Evolutionary conservation across 257 asterid species (phyloP).

Genomic region (Lycium ferocissimum): DNA sequence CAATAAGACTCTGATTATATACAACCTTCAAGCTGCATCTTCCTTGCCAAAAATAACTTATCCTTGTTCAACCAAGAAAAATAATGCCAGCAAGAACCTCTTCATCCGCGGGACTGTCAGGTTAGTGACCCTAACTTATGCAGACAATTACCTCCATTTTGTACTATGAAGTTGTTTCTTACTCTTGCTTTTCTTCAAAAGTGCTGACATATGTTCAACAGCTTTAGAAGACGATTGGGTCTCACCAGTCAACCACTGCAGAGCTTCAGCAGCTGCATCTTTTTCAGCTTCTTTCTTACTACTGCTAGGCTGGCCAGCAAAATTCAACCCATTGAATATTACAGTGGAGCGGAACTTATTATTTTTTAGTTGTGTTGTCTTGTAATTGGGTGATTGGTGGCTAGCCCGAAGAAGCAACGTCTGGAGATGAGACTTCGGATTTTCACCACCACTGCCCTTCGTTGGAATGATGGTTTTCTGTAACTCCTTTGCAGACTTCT

Average conservation of each 20-base stretch:
- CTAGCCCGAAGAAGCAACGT: constrained; percentile 80
- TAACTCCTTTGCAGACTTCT: constrained; percentile 45
- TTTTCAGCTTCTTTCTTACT: constrained; percentile 95
- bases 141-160: constrained; percentile 64
- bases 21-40: constrained; percentile 24
- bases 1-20: constrained; percentile 14
- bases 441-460: constrained; percentile 51
- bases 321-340: constrained; percentile 78
- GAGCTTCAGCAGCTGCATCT: constrained; percentile 91
- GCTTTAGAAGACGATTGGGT: constrained; percentile 58
- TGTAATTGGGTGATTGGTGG: constrained; percentile 74
- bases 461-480: constrained; percentile 33
- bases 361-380: constrained; percentile 64
- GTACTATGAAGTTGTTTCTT: constrained; percentile 48
- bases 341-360: constrained; percentile 77
- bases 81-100: not conserved
- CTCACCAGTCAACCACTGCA: constrained; percentile 87
- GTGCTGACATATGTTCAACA: constrained; percentile 65
- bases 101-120: not conserved
- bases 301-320: constrained; percentile 70
- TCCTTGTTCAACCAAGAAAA: not conserved
- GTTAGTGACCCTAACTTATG: not conserved
- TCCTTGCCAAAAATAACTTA: not conserved
- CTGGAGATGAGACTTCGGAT: constrained; percentile 79
- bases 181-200: constrained; percentile 73